These are phyloP conservation scores for Kluyveromyces nonfermentans DNA, from an alignment of 805 yeast genomes.

Conservation along the genomic window DNA sequence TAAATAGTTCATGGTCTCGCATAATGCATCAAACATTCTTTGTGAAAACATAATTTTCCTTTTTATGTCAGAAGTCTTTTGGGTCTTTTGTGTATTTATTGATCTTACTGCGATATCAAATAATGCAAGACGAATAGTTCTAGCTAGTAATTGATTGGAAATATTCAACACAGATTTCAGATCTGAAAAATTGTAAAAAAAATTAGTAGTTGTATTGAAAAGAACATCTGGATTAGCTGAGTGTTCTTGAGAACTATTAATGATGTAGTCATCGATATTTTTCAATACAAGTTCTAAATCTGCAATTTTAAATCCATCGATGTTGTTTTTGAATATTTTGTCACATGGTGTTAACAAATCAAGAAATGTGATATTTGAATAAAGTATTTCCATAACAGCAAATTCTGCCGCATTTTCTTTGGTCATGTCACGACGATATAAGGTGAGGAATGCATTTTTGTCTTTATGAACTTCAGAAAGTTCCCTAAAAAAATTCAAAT, in stretches of 20 bases:
- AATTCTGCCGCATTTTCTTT: constrained; percentile 3
- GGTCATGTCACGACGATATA: background rate
- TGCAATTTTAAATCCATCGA: background rate
- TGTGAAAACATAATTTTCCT: background rate
- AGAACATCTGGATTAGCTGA: background rate
- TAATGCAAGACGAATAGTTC: background rate
- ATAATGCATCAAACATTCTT: background rate
- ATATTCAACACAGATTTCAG: background rate
- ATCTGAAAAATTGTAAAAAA: background rate
- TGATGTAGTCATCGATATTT: background rate
- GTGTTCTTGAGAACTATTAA: no score
- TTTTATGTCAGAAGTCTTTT: background rate
- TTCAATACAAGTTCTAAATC: background rate
- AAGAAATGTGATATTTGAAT: background rate
- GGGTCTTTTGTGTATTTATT: background rate
- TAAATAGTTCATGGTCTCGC: background rate
- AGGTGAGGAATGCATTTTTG: background rate
- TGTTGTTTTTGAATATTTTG: background rate
- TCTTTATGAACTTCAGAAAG: background rate
- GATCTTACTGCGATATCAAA: background rate
- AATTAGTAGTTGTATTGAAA: background rate
- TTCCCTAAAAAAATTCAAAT: background rate
- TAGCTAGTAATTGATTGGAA: background rate
- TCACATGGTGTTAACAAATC: background rate
- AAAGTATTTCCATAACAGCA: background rate